A percentile compares a stretch with the other conserved stretches of the same genome.
Conservation (phyloP, 2,329 filamentous ascomycete genomes). For the Aspergillus sp. region DNA sequence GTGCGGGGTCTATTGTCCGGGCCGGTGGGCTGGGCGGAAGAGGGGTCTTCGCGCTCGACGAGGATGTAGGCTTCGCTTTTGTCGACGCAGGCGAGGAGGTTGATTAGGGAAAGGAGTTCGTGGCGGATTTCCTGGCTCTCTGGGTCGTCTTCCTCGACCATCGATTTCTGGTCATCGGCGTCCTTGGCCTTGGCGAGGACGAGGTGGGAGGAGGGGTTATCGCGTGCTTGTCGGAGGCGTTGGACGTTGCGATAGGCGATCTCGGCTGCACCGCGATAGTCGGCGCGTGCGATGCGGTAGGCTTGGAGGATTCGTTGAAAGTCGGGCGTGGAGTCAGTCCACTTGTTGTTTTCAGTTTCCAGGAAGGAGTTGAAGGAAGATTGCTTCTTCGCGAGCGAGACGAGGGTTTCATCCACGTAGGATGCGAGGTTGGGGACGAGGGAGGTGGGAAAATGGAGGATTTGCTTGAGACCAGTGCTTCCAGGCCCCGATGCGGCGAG, state of each 20-base stretch:
- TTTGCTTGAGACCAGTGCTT: constrained; percentile 44
- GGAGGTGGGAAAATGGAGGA: constrained; percentile 68
- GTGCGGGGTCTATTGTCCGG: constrained; percentile 37
- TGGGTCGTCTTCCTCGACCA: constrained; percentile 36
- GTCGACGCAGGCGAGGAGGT: constrained; percentile 79
- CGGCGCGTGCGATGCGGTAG: constrained; percentile 74
- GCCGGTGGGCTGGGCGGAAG: neutral
- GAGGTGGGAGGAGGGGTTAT: constrained; percentile 27
- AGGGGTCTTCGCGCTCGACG: constrained; percentile 40
- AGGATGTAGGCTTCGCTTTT: constrained; percentile 69
- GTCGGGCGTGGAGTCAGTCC: constrained; percentile 46
- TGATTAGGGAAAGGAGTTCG: constrained; percentile 86
- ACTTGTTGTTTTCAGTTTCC: constrained; percentile 30
- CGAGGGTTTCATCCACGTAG: constrained; percentile 71
- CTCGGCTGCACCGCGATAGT: constrained; percentile 72
- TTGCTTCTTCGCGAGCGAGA: constrained; percentile 62
- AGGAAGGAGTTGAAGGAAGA: constrained; percentile 50
- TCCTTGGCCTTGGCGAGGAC: constrained; percentile 31
- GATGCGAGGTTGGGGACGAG: constrained; percentile 60
- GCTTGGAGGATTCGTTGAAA: constrained; percentile 88
- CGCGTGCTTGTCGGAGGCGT: constrained; percentile 38
- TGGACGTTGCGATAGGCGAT: constrained; percentile 52
- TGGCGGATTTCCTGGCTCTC: constrained; percentile 52
- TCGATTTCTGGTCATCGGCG: constrained; percentile 20
- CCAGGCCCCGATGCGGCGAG: constrained; percentile 34